A percentile compares a stretch with the other conserved stretches of the same genome.
These are phyloP conservation scores for Ophiostoma australiae DNA, from an alignment of 2,329 filamentous ascomycete genomes.

Conservation along the genomic window DNA sequence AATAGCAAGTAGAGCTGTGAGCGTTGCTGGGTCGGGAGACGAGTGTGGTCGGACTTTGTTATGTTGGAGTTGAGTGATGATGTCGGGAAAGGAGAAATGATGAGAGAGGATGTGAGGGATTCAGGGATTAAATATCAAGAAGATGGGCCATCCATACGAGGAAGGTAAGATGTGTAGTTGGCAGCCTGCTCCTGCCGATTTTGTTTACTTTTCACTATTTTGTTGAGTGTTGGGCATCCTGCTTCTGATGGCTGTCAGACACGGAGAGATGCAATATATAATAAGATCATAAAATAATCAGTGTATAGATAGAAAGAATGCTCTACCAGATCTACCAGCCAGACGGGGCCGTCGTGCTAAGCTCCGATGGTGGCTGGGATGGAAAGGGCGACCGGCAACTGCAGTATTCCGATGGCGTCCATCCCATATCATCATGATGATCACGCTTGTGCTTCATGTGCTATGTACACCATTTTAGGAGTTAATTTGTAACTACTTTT, in stretches of 20 bases:
- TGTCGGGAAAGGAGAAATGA: background rate
- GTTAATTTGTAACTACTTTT: background rate
- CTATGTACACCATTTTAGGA: background rate
- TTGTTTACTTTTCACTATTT: background rate
- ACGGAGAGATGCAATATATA: background rate
- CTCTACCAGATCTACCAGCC: background rate
- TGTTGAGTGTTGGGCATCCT: constrained; percentile 7
- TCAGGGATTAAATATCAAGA: background rate
- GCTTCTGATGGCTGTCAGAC: background rate
- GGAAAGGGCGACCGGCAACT: background rate
- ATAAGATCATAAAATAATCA: background rate
- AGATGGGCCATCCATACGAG: background rate
- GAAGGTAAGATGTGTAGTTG: background rate
- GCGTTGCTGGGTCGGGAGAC: background rate
- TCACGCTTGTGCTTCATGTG: background rate
- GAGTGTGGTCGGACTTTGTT: background rate
- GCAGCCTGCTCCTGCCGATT: background rate
- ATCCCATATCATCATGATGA: background rate
- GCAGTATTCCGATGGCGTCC: background rate
- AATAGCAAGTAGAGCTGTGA: background rate
- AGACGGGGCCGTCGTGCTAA: background rate
- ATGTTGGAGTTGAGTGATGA: background rate
- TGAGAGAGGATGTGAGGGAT: background rate
- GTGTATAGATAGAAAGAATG: background rate
- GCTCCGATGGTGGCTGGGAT: background rate